phyloP scores from a whole-genome alignment of 129 eudicot species.

The Flaveria linearis region DNA sequence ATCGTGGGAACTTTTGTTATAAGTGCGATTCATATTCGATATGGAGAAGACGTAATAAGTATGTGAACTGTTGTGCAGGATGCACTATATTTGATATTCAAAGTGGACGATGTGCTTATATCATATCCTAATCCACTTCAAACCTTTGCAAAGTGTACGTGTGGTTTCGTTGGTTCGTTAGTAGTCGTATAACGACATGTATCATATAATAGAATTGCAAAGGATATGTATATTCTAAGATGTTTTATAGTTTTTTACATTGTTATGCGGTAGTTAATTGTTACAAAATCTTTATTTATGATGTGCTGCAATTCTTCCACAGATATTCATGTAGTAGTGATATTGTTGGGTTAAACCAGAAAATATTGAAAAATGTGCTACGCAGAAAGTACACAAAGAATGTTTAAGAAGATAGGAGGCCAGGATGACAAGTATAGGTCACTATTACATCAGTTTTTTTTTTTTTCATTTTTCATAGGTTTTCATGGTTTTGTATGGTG shows the following conservation, averaged over 20 bases:
- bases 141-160: slow-evolving; percentile 30
- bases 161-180: slow-evolving; percentile 21
- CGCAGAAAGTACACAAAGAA: no score
- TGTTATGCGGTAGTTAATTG: no score
- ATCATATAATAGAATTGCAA: background rate
- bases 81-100: slow-evolving; percentile 28
- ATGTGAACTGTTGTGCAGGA: slow-evolving; percentile 34
- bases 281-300: no score
- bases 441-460: no score
- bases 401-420: no score
- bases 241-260: background rate
- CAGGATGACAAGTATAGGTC: no score
- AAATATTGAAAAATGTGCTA: no score
- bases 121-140: slow-evolving; percentile 28
- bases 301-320: no score
- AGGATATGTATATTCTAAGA: background rate
- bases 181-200: background rate
- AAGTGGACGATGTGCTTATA: slow-evolving; percentile 29
- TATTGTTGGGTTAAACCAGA: no score
- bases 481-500: no score
- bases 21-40: slow-evolving; percentile 37
- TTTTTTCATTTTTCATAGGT: no score
- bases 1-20: slow-evolving; percentile 13
- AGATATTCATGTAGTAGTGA: no score
- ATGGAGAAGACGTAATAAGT: slow-evolving; percentile 28